phyloP scores from a whole-genome alignment of 192 early-diverging fungal genomes.

The Funneliformis mosseae region DNA sequence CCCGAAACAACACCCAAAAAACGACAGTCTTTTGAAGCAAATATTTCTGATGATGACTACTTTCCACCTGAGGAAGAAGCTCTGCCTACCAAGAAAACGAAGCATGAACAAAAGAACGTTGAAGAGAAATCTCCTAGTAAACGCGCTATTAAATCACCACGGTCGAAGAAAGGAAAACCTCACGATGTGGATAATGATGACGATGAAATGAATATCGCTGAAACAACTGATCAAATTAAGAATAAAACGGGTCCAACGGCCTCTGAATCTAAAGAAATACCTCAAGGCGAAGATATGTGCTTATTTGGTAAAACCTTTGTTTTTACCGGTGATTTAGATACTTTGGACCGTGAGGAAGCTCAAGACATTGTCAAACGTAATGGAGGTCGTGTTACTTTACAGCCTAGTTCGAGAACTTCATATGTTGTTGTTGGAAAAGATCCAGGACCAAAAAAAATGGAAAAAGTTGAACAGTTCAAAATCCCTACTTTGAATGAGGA shows the following conservation, averaged over 20 bases:
- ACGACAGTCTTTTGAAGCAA: not conserved
- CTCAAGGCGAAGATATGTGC: slow-evolving; percentile 74
- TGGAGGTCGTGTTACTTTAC: slow-evolving; percentile 79
- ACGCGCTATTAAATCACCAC: not conserved
- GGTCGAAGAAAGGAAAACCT: not conserved
- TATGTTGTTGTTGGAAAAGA: slow-evolving; percentile 88
- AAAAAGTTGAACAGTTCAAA: slow-evolving; percentile 71
- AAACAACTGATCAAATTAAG: not conserved
- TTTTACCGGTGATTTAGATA: slow-evolving; percentile 85
- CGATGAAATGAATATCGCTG: not conserved
- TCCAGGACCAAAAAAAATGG: slow-evolving; percentile 81
- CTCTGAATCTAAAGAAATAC: slow-evolving; percentile 69
- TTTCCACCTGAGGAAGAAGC: not conserved
- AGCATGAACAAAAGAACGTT: not conserved
- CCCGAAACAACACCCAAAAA: not conserved
- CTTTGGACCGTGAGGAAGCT: slow-evolving; percentile 74
- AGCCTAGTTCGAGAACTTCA: slow-evolving; percentile 79
- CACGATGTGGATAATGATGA: not conserved
- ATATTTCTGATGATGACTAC: not conserved
- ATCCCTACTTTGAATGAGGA: slow-evolving; percentile 83
- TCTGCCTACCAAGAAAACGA: not conserved
- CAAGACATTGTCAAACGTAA: slow-evolving; percentile 86
- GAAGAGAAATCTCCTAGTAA: not conserved
- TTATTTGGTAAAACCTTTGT: slow-evolving; percentile 86
- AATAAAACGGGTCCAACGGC: slow-evolving; percentile 56